Evolutionary conservation across 1,139 yeast genomes (phyloP), one percentile per base, ranked within the genome.

Genomic region (Candida smagusa): DNA sequence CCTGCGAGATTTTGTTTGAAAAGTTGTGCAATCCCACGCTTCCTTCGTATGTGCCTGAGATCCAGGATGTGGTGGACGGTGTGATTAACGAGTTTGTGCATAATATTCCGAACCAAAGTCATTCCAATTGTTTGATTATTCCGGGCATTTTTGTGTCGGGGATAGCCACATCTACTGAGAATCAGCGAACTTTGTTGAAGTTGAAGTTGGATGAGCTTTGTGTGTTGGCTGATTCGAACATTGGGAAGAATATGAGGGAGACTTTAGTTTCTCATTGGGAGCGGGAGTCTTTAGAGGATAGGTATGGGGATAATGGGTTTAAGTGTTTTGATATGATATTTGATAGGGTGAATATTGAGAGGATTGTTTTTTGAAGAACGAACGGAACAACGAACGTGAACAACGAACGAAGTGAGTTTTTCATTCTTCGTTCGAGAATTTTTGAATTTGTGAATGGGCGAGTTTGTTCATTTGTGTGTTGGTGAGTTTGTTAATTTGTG

Each of bases 131-230:
- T 29, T 40, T 52, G 16, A 37, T 46, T 6, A 37, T 53, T 4
- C 36, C 49, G 36, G 47, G 66, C 9, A 41, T 64, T 12, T 56
- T 61, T 31, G 44, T 63, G 9, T 48, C 56, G 2, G 67, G 67
- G 2, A 52, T 59, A 30, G 53, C 61, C 5, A 42, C 64, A 1
- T 44, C 43, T 7, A 44, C 48, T 5, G 31, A 47, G 23, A 29
- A 28, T 2, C 59, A 61, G 32, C 45, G 58, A 21, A 54, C 48
- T 13, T 44, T 46, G 25, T 41, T 63, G 3, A 42, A 57, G 12
- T 45, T 46, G 27, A 57, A 52, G 32, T 34, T 63, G 7, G 22
- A 22, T 9, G 36, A 36, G 6, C 34, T 41, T 22, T 35, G 40
- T 7, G 9, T 12, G 8, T 30, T 41, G 2, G 31, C 44, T n/a